Conservation (phyloP, 805 yeast genomes). For the Ogataea naganishii region DNA sequence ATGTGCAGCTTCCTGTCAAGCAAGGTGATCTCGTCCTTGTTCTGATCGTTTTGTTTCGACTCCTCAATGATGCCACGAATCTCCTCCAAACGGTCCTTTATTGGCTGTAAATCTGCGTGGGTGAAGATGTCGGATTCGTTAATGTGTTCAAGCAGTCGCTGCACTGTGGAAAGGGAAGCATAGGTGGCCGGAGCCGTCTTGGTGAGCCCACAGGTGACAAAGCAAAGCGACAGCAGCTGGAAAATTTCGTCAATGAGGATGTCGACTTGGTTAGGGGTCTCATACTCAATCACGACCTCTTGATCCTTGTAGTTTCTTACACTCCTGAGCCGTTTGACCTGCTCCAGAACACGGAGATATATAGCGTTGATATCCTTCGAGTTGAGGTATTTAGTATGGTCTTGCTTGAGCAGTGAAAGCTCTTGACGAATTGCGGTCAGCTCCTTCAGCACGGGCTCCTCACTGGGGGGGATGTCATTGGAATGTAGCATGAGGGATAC, state of each 20-base stretch:
- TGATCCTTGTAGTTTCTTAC: conserved; percentile 35
- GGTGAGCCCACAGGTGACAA: conserved; percentile 85
- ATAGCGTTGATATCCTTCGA: conserved; percentile 57
- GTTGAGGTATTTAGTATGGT: conserved; percentile 54
- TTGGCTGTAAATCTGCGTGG: conserved; percentile 72
- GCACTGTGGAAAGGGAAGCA: conserved; percentile 81
- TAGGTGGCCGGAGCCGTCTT: conserved; percentile 92
- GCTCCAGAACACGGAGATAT: conserved; percentile 48
- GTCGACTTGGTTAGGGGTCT: conserved; percentile 49
- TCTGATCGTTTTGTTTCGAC: conserved; percentile 20
- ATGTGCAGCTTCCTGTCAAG: conserved; percentile 57
- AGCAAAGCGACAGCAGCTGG: conserved; percentile 78
- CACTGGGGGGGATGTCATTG: conserved; percentile 22
- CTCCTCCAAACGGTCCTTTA: conserved; percentile 62
- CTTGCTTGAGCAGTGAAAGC: conserved; percentile 46
- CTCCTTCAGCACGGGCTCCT: conserved; percentile 26
- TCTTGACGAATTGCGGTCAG: conserved; percentile 33
- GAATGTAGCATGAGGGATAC: conserved; percentile 14
- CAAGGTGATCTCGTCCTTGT: conserved; percentile 50
- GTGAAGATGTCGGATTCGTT: conserved; percentile 78
- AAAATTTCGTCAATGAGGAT: conserved; percentile 78
- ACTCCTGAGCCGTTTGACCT: conserved; percentile 43
- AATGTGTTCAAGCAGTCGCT: conserved; percentile 73
- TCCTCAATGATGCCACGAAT: conserved; percentile 52
- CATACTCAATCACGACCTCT: conserved; percentile 1